Percentiles rank a stretch among this genome's conserved stretches.
phyloP scores from a whole-genome alignment of 192 early-diverging fungal genomes.

The Linnemannia schmuckeri region DNA sequence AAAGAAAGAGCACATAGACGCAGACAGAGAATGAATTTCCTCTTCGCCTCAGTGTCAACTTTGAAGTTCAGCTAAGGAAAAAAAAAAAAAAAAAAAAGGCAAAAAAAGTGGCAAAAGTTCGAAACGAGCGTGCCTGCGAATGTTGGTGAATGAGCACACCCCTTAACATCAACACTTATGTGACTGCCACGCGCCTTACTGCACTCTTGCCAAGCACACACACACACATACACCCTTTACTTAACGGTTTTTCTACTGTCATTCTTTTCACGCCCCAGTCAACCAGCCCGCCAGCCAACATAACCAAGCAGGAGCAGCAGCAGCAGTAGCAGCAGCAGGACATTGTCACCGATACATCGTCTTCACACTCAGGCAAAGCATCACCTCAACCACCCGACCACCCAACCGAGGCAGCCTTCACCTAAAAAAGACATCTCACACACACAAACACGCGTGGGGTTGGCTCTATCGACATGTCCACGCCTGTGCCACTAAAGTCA shows the following conservation, averaged over 20 bases:
- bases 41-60: background rate
- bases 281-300: too few relatives aligned
- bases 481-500: conserved; percentile 36
- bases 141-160: background rate
- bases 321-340: too few relatives aligned
- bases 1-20: too few relatives aligned
- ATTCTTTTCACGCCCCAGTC: too few relatives aligned
- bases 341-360: too few relatives aligned
- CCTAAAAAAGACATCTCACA: background rate
- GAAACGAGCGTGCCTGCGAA: background rate
- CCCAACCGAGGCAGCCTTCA: background rate
- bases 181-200: background rate
- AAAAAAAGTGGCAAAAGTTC: background rate
- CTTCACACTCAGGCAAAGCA: too few relatives aligned
- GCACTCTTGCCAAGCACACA: too few relatives aligned
- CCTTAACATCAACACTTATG: background rate
- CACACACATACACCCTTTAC: too few relatives aligned
- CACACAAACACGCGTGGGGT: background rate
- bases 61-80: background rate
- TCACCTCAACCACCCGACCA: background rate
- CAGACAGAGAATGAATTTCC: background rate
- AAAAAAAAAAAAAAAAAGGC: conserved; percentile 7
- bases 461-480: conserved; percentile 20
- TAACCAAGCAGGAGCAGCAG: too few relatives aligned
- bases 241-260: too few relatives aligned